Percentiles rank a stretch among this genome's conserved stretches.
phyloP scores from a whole-genome alignment of 495 filamentous ascomycete genomes.

The Evansstolkia leycettana region DNA sequence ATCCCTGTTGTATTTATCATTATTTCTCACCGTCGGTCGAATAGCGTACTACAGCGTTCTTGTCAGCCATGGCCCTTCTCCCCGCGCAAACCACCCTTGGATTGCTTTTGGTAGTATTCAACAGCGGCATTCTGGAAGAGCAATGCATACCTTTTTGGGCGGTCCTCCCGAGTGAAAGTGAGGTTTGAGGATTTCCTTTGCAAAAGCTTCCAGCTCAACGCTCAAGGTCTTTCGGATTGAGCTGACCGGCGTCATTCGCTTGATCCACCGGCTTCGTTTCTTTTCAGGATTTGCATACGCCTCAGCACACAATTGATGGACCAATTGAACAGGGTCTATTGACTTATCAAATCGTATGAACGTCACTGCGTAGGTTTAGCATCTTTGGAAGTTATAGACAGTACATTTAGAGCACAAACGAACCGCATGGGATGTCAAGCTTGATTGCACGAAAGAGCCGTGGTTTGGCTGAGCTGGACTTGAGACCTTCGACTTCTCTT shows the following conservation, averaged over 20 bases:
- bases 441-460: slow-evolving; percentile 49
- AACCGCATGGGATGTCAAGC: slow-evolving; percentile 67
- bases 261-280: slow-evolving; percentile 61
- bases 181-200: slow-evolving; percentile 52
- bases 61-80: not conserved
- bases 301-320: slow-evolving; percentile 61
- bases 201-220: slow-evolving; percentile 60
- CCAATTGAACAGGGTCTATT: slow-evolving; percentile 70
- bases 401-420: too few relatives aligned
- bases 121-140: not conserved
- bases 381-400: too few relatives aligned
- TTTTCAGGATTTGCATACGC: slow-evolving; percentile 35
- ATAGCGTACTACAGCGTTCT: slow-evolving; percentile 64
- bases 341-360: slow-evolving; percentile 42
- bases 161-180: slow-evolving; percentile 53
- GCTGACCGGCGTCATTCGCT: slow-evolving; percentile 73
- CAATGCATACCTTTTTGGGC: slow-evolving; percentile 35
- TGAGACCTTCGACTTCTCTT: slow-evolving; percentile 60
- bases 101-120: not conserved
- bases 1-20: slow-evolving; percentile 61
- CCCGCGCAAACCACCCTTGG: too few relatives aligned
- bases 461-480: slow-evolving; percentile 33
- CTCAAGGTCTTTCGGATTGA: slow-evolving; percentile 67
- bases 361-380: slow-evolving; percentile 17
- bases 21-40: slow-evolving; percentile 68